Evolutionary conservation across 768 basidiomycete species (phyloP), one percentile per base, ranked within the genome.

Genomic region (Lactifluus pinguis): DNA sequence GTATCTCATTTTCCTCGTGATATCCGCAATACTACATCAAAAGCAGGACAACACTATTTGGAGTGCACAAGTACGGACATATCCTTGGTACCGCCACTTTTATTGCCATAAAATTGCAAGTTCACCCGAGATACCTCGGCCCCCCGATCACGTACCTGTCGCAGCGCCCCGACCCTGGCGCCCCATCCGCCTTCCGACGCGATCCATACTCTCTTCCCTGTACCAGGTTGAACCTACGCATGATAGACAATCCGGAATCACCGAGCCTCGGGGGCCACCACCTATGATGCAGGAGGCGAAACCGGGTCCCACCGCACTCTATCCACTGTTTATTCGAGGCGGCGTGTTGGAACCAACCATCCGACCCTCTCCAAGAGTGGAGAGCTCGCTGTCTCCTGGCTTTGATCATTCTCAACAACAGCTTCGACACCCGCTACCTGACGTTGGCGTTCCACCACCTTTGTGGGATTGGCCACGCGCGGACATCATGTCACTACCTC

Each of bases 401-500:
- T 21, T 29, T 17, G 21, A 30, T 6, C 6, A 11, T 36, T 17
- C 54, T 14, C 58, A 49, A 17, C 49, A 32, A 25, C 17, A 38
- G 29, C 42, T 6, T 19, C 41, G 32, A 41, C 53, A 10, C 7
- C 32, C 55, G 2, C 15, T 34, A 6, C 11, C 29, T 4, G 53
- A 34, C 38, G 36, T 48, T n/a, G 53, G 45, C 41, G 15, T 21
- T 3, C 58, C 65, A 19, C 53, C 48, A 1, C 65, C 65, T n/a
- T 58, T 66, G 32, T 55, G 56, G 39, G 53, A 66, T 34, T 66
- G 65, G 65, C 65, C 65, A 10, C 65, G 65, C 41, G 38, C 53
- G 15, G 65, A 66, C 44, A 66, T 66, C 52, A 66, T 66, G 59
- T 55, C 55, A 17, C 58, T 38, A n/a, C 59, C 62, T 1, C 29